phyloP scores from a whole-genome alignment of 73 alveolate genomes.

The Blepharisma stoltei region DNA sequence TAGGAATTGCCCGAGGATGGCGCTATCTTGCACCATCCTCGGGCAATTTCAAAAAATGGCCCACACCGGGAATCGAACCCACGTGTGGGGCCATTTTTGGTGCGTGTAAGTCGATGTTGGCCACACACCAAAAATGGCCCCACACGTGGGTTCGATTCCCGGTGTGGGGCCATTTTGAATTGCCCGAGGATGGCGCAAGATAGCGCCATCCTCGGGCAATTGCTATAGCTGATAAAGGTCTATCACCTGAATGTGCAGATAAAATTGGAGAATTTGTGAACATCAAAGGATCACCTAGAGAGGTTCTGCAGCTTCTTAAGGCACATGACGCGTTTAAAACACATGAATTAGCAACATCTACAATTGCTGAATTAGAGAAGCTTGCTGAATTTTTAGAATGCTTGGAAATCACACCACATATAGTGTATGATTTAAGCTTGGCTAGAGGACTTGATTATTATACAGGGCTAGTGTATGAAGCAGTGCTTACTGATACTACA shows the following conservation, averaged over 20 bases:
- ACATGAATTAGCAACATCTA: slow-evolving; percentile 69
- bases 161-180: neutral
- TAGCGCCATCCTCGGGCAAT: too few relatives aligned
- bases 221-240: slow-evolving; percentile 77
- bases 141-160: too few relatives aligned
- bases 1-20: too few relatives aligned
- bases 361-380: slow-evolving; percentile 78
- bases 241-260: slow-evolving; percentile 71
- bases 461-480: slow-evolving; percentile 90
- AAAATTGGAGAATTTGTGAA: slow-evolving; percentile 64
- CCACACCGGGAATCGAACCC: too few relatives aligned
- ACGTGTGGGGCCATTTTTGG: too few relatives aligned
- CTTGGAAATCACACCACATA: slow-evolving; percentile 52
- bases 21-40: too few relatives aligned
- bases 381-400: slow-evolving; percentile 61
- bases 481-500: slow-evolving; percentile 64
- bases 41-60: too few relatives aligned
- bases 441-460: slow-evolving; percentile 97
- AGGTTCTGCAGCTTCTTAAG: slow-evolving; percentile 60
- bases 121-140: too few relatives aligned
- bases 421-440: slow-evolving; percentile 77
- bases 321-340: slow-evolving; percentile 61
- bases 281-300: slow-evolving; percentile 70
- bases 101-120: too few relatives aligned
- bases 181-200: too few relatives aligned